phyloP scores from a whole-genome alignment of 225 moss, liverwort and hornwort species.

The Straminergon stramineum region DNA sequence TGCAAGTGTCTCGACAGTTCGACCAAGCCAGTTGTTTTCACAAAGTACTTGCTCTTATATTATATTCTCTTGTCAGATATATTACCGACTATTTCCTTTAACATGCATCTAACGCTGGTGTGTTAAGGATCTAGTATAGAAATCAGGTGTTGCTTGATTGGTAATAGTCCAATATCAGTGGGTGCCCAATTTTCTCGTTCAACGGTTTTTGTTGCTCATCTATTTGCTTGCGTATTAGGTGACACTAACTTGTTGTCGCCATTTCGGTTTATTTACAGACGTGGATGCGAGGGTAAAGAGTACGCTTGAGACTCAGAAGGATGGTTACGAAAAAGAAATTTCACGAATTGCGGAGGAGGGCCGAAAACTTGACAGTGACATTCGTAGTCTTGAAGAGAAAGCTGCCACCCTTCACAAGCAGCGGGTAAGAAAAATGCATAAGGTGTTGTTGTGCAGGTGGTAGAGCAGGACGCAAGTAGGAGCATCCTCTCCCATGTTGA shows the following conservation, averaged over 20 bases:
- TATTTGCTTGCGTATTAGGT: neutral
- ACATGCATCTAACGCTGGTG: neutral
- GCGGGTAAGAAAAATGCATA: conserved; percentile 31
- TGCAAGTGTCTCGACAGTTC: conserved; percentile 50
- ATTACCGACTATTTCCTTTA: neutral
- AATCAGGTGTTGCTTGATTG: neutral
- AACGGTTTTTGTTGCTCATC: neutral
- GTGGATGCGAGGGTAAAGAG: conserved; percentile 58
- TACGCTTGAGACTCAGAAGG: conserved; percentile 38
- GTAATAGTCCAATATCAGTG: neutral
- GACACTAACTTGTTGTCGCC: conserved; percentile 2
- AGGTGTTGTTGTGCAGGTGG: neutral
- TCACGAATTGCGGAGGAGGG: conserved; percentile 23
- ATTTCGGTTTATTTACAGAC: conserved; percentile 30
- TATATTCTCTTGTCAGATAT: neutral
- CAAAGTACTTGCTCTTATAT: conserved; percentile 48
- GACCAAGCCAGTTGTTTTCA: conserved; percentile 62
- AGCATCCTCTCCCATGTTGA: neutral
- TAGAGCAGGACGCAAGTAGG: neutral
- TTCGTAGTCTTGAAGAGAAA: conserved; percentile 48
- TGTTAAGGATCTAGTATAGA: neutral
- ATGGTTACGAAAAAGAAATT: conserved; percentile 23
- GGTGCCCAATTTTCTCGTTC: neutral
- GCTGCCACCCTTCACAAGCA: conserved; percentile 45
- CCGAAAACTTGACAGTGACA: conserved; percentile 9